phyloP scores from a whole-genome alignment of 2,329 filamentous ascomycete species.

The Chrysoporthe cubensis region DNA sequence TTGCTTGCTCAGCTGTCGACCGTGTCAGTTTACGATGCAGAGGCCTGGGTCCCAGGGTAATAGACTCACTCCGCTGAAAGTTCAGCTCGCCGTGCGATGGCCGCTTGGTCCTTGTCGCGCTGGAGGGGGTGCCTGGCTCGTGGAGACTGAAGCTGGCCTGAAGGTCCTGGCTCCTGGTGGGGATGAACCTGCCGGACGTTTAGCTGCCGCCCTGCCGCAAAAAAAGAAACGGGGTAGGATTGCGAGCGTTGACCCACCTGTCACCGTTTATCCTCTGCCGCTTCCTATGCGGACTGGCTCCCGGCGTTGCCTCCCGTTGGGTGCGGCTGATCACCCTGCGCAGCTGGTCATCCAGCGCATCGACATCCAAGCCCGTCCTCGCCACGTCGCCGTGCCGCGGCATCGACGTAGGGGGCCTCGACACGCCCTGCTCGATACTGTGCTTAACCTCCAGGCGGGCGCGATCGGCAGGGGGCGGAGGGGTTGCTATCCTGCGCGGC shows the following conservation, averaged over 20 bases:
- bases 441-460: slow-evolving; percentile 47
- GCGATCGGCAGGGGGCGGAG: slow-evolving; percentile 44
- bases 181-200: slow-evolving; percentile 75
- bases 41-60: neutral
- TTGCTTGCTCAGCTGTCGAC: slow-evolving; percentile 80
- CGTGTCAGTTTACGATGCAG: slow-evolving; percentile 31
- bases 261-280: slow-evolving; percentile 64
- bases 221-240: neutral
- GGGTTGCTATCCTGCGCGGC: slow-evolving; percentile 33
- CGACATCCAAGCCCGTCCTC: slow-evolving; percentile 50
- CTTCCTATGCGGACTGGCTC: slow-evolving; percentile 61
- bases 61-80: slow-evolving; percentile 81
- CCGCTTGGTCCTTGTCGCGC: slow-evolving; percentile 82
- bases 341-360: slow-evolving; percentile 55
- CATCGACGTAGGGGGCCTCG: slow-evolving; percentile 40
- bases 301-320: slow-evolving; percentile 56
- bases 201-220: slow-evolving; percentile 17
- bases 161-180: slow-evolving; percentile 88
- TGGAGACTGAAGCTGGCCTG: slow-evolving; percentile 92
- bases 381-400: slow-evolving; percentile 42
- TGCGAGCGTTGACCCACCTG: slow-evolving; percentile 50
- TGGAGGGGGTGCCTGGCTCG: slow-evolving; percentile 91
- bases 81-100: slow-evolving; percentile 88
- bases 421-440: slow-evolving; percentile 42
- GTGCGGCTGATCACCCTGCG: slow-evolving; percentile 56